phyloP scores from a whole-genome alignment of 306 rosid genomes.

The Castanea crenata region DNA sequence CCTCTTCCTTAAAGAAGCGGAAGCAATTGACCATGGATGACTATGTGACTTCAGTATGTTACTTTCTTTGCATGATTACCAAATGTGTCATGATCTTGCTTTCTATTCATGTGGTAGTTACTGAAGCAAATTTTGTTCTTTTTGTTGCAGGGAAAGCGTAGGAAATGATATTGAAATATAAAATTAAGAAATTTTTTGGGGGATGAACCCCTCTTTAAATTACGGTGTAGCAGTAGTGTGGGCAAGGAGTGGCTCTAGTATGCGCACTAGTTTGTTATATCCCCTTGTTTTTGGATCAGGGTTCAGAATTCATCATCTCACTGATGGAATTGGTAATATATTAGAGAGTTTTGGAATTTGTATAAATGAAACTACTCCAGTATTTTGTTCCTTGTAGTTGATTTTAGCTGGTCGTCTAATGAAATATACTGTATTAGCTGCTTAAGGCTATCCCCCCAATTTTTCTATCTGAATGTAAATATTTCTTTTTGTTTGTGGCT shows the following conservation, averaged over 20 bases:
- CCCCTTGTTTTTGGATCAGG: not conserved
- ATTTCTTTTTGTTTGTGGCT: too few species aligned
- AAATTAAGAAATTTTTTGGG: not conserved
- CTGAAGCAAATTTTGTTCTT: slow-evolving; percentile 3
- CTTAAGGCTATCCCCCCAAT: too few species aligned
- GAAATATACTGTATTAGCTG: not conserved
- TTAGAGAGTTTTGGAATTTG: not conserved
- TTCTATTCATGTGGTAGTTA: not conserved
- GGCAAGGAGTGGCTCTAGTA: not conserved
- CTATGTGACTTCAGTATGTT: slow-evolving; percentile 56
- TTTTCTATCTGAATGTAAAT: too few species aligned
- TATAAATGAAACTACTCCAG: not conserved
- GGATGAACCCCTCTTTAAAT: not conserved
- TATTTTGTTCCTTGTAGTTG: too few species aligned
- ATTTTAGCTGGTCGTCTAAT: too few species aligned
- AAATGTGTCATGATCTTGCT: not conserved
- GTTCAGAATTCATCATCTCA: not conserved
- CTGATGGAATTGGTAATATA: not conserved
- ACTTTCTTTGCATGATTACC: not conserved
- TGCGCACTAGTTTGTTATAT: not conserved
- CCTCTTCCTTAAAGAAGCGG: slow-evolving; percentile 69
- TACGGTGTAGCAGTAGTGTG: not conserved
- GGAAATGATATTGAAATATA: slow-evolving; percentile 41
- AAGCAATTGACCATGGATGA: slow-evolving; percentile 87
- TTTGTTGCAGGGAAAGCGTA: slow-evolving; percentile 76